phyloP scores from a whole-genome alignment of 1,139 yeast species.

The Taiozyma onychis region DNA sequence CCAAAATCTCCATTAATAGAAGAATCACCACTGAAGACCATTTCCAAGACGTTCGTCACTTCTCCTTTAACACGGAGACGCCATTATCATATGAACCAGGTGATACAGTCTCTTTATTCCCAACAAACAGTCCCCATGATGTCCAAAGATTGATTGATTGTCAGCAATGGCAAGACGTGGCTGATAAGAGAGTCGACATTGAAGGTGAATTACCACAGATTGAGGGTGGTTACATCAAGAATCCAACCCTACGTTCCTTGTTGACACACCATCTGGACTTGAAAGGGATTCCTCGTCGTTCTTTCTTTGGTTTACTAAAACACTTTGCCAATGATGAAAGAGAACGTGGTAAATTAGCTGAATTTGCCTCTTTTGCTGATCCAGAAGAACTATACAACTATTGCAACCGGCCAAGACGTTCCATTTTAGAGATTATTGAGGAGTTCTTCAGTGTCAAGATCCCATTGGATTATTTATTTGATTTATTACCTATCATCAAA shows the following conservation, averaged over 20 bases:
- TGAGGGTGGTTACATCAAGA: constrained; percentile 57
- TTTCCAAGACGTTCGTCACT: constrained; percentile 83
- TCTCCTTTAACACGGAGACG: constrained; percentile 35
- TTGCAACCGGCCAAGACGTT: constrained; percentile 86
- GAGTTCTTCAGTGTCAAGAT: constrained; percentile 73
- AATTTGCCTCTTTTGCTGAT: constrained; percentile 68
- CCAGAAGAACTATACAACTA: constrained; percentile 79
- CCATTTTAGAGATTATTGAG: constrained; percentile 72
- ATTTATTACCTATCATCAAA: constrained; percentile 68
- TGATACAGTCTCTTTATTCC: constrained; percentile 73
- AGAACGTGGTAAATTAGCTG: constrained; percentile 69
- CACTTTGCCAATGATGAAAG: constrained; percentile 68
- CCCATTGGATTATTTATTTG: constrained; percentile 71
- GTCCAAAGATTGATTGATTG: constrained; percentile 61
- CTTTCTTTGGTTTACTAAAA: constrained; percentile 66
- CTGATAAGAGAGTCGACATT: constrained; percentile 43
- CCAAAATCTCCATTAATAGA: constrained; percentile 41
- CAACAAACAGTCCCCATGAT: constrained; percentile 57
- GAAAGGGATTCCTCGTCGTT: constrained; percentile 74
- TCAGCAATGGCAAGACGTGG: constrained; percentile 70
- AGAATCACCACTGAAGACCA: constrained; percentile 67
- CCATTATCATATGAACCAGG: constrained; percentile 56
- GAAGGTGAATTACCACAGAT: constrained; percentile 26
- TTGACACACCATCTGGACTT: constrained; percentile 78
- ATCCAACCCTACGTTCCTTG: constrained; percentile 63